Evolutionary conservation across 2,329 filamentous ascomycete genomes (phyloP), one percentile per base, ranked within the genome.

Genomic region (Scedosporium minutisporum): DNA sequence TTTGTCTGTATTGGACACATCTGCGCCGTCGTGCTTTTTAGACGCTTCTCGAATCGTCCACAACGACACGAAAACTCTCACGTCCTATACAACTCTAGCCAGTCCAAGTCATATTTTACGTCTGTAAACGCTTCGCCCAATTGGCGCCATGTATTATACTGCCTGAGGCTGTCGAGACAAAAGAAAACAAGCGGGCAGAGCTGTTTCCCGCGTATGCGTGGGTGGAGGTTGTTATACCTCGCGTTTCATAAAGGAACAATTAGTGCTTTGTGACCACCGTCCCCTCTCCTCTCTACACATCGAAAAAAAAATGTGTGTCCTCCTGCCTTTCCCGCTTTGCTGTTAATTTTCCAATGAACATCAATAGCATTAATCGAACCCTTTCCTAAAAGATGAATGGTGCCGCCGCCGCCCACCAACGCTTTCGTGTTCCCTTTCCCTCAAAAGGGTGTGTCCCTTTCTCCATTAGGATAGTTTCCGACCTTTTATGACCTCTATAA

Each of bases 391-490:
- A 59, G 41, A 63, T 61, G 33, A 62, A 57, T 18, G 61, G 44
- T 51, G 53, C 61, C 61, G n/a, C 38, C 42, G 41, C 46, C 48
- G 21, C 23, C 33, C 44, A 21, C 44, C n/a, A 48, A 48, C 44
- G 16, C 44, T 48, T 48, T 21, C 44, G 44, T 48, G 18, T 48
- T 21, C 44, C 44, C 18, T 18, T 48, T 48, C 44, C 44, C 18
- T 7, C 7, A 7, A 48, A 21, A 14, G 44, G 44, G 6, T 33
- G 29, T 38, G 10, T 38, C 33, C 23, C 41, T 9, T 33, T 48
- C 61, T 61, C 60, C 46, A 41, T 57, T 55, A 48, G 46, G n/a
- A 62, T 46, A 57, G 51, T 55, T 55, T 25, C 51, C 21, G 18
- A 55, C 18, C 51, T 27, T 42, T 38, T 38, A 53, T 21, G 58